Percentiles rank a stretch among this genome's conserved stretches.
These are phyloP conservation scores for Schrenkiella parvula DNA, from an alignment of 345 rosid genomes.

Conservation along the genomic window DNA sequence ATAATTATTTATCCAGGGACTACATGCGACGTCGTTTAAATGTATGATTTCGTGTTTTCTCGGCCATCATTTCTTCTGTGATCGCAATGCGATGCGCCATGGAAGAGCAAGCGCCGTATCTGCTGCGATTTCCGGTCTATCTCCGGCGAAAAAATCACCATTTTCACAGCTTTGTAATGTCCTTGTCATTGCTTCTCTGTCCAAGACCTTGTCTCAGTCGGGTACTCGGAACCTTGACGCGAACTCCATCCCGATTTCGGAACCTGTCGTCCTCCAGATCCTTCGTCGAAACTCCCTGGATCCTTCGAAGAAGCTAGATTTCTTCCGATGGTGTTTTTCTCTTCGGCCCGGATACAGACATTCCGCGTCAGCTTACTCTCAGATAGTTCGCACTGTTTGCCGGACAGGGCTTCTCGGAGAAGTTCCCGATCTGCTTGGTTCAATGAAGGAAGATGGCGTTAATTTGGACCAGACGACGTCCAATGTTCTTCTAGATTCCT, in stretches of 20 bases:
- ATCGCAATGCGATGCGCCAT: constrained; percentile 27
- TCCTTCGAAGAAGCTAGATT: constrained; percentile 54
- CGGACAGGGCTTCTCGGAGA: constrained; percentile 53
- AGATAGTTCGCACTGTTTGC: constrained; percentile 58
- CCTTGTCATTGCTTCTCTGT: constrained; percentile 56
- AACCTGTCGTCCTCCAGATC: constrained; percentile 60
- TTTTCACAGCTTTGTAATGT: constrained; percentile 43
- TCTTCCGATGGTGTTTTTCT: constrained; percentile 50
- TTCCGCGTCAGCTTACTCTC: constrained; percentile 57
- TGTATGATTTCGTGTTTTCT: neutral
- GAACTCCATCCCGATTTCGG: constrained; percentile 51
- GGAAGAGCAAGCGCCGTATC: constrained; percentile 28
- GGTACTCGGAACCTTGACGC: constrained; percentile 65
- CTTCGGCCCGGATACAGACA: constrained; percentile 57
- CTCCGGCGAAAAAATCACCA: constrained; percentile 18
- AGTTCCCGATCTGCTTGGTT: constrained; percentile 49
- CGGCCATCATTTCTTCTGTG: neutral
- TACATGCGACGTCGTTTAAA: neutral
- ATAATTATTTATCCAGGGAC: neutral
- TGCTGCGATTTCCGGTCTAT: constrained; percentile 13
- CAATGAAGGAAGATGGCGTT: constrained; percentile 64
- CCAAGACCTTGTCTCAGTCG: constrained; percentile 56
- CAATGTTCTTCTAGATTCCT: constrained; percentile 54
- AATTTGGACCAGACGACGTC: constrained; percentile 50
- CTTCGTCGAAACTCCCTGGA: constrained; percentile 53